phyloP scores from a whole-genome alignment of 2,329 filamentous ascomycete species.

The Colletotrichum sp. region DNA sequence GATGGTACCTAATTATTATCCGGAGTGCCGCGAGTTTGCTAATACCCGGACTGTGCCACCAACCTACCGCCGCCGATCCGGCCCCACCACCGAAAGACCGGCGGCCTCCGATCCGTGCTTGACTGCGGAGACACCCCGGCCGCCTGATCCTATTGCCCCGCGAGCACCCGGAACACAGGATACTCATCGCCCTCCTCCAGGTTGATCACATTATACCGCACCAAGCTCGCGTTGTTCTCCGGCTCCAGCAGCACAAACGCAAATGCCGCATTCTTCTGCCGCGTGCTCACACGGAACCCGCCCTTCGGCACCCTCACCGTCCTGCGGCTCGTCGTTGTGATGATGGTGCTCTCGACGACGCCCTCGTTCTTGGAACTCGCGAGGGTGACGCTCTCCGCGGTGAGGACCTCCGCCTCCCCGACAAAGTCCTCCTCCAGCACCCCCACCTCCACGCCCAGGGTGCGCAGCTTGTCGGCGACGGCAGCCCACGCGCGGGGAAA shows the following conservation, averaged over 20 bases:
- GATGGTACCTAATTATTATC: neutral
- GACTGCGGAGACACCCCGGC: neutral
- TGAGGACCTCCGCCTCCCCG: constrained; percentile 30
- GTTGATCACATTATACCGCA: constrained; percentile 31
- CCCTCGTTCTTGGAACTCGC: constrained; percentile 30
- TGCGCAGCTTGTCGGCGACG: constrained; percentile 26
- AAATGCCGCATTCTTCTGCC: constrained; percentile 34
- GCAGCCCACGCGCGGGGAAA: constrained; percentile 31
- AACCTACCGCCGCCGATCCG: neutral
- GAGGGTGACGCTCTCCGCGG: constrained; percentile 24
- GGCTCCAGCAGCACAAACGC: constrained; percentile 33
- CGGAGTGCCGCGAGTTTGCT: neutral
- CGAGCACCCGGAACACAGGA: constrained; percentile 29
- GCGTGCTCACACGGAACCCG: constrained; percentile 33
- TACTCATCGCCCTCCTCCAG: constrained; percentile 32
- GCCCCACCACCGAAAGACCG: neutral
- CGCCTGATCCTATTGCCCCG: neutral
- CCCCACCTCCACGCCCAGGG: constrained; percentile 29
- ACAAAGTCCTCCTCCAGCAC: constrained; percentile 24
- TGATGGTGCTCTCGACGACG: constrained; percentile 24
- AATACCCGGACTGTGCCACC: neutral
- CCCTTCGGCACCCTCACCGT: constrained; percentile 28
- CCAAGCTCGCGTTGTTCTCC: constrained; percentile 35
- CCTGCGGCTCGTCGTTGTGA: constrained; percentile 15
- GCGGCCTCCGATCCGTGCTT: neutral